Base-by-base conservation (phyloP, 208 protist genomes). In the Trypanosoma theileri region DNA sequence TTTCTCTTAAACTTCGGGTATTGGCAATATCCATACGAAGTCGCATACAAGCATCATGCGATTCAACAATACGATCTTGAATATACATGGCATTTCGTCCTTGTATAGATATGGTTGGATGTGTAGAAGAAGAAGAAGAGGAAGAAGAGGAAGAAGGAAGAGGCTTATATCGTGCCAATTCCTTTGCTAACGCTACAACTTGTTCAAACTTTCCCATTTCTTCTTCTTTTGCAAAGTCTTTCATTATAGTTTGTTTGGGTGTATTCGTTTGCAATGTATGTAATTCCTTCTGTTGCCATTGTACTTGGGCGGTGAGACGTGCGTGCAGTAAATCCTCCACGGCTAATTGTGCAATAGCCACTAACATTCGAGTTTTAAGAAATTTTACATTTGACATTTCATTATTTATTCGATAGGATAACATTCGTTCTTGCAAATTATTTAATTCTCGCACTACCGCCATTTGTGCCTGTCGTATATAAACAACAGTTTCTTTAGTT, bases 401-500 rank as follows among this genome's bases (percentile, higher is more conserved):
- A 16, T 51, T 17, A 16, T 52, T 56, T 14, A 21, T 19, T 1
- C 72, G 22, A 48, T 12, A n/a, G n/a, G n/a, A 9, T 12, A 52
- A 6, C 60, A 63, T 57, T 7, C 6, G n/a, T 4, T 60, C 52
- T 16, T 66, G 56, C 53, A 78, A 22, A 4, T 13, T 11, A 40
- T 73, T 78, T n/a, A 78, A 44, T 24, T 70, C 45, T 17, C 26
- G 13, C 12, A 64, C 50, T 31, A 52, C 35, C 40, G 7, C 12
- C 10, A 22, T 41, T 42, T 71, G 59, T 40, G 73, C 22, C 8
- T 54, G 44, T 1, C 72, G 66, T 45, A 74, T 45, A 12, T 60
- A 45, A 10, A 60, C 11, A 10, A 78, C 40, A 4, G 26, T 55
- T 11, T 10, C 46, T 24, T 64, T 50, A 17, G 53, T 52, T 16